These are phyloP conservation scores for Plantago coronopus DNA, from an alignment of 305 asterid species.

Conservation along the genomic window DNA sequence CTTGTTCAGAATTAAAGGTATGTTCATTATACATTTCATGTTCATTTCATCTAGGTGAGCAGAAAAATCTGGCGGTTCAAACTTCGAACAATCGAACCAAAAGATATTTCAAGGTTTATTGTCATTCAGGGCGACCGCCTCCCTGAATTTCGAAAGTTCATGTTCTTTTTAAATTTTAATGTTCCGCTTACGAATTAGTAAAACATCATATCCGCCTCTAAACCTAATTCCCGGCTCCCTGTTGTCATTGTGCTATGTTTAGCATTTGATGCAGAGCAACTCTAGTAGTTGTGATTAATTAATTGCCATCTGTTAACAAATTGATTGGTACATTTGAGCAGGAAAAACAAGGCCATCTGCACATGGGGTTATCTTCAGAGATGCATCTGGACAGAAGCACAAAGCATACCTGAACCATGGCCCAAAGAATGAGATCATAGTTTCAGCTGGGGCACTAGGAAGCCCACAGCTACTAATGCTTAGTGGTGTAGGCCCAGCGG, in stretches of 20 bases:
- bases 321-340: slow-evolving; percentile 14
- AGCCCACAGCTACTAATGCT: slow-evolving; percentile 89
- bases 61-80: too few relatives aligned
- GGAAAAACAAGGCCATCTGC: slow-evolving; percentile 50
- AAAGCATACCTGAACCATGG: slow-evolving; percentile 57
- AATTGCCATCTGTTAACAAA: too few relatives aligned
- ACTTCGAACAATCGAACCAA: too few relatives aligned
- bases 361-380: slow-evolving; percentile 66
- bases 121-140: too few relatives aligned
- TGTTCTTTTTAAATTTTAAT: too few relatives aligned
- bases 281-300: background rate
- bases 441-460: slow-evolving; percentile 83
- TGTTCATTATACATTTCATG: background rate
- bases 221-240: too few relatives aligned
- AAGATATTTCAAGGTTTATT: too few relatives aligned
- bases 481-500: slow-evolving; percentile 73
- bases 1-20: slow-evolving; percentile 55
- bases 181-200: too few relatives aligned
- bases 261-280: background rate
- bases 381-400: slow-evolving; percentile 51
- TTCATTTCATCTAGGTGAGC: too few relatives aligned
- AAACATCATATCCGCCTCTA: too few relatives aligned
- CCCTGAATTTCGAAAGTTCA: too few relatives aligned
- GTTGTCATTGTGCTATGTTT: too few relatives aligned
- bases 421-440: slow-evolving; percentile 54